Conservation (phyloP, 2,329 filamentous ascomycete species). For the Elsinoe ampelina region DNA sequence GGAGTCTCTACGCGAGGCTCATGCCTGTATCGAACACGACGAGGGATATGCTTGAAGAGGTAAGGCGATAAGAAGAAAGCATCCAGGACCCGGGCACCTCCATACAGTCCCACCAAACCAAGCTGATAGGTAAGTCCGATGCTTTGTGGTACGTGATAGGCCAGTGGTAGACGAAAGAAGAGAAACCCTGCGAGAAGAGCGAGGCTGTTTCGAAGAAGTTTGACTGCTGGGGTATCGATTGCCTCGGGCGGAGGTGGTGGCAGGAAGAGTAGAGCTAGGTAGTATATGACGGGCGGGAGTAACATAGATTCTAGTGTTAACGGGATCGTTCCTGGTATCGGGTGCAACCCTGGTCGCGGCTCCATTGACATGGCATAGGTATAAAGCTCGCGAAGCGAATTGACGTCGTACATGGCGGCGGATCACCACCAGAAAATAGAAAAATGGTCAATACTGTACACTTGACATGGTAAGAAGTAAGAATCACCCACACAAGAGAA, state of each 20-base stretch:
- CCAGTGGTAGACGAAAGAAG: slow-evolving; percentile 35
- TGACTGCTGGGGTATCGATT: slow-evolving; percentile 24
- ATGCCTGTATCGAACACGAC: slow-evolving; percentile 35
- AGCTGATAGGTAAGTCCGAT: slow-evolving; percentile 39
- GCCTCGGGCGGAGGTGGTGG: slow-evolving; percentile 32
- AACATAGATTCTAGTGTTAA: slow-evolving; percentile 32
- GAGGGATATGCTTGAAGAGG: slow-evolving; percentile 32
- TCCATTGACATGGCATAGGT: slow-evolving; percentile 15
- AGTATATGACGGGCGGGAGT: slow-evolving; percentile 34
- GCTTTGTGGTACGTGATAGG: slow-evolving; percentile 36
- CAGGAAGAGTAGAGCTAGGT: slow-evolving; percentile 34
- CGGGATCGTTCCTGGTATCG: slow-evolving; percentile 33
- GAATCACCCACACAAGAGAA: neutral
- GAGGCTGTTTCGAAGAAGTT: slow-evolving; percentile 29
- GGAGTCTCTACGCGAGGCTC: slow-evolving; percentile 26
- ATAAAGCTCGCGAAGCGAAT: neutral
- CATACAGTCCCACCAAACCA: slow-evolving; percentile 36
- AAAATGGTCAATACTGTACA: neutral
- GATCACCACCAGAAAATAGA: neutral
- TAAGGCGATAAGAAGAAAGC: slow-evolving; percentile 37
- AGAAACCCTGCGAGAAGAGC: slow-evolving; percentile 31
- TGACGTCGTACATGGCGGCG: neutral
- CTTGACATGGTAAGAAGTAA: slow-evolving; percentile 1
- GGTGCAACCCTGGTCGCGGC: slow-evolving; percentile 32
- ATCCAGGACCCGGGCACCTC: slow-evolving; percentile 34